Base-by-base conservation (phyloP, 2,329 filamentous ascomycete genomes). In the Colletotrichum truncatum region DNA sequence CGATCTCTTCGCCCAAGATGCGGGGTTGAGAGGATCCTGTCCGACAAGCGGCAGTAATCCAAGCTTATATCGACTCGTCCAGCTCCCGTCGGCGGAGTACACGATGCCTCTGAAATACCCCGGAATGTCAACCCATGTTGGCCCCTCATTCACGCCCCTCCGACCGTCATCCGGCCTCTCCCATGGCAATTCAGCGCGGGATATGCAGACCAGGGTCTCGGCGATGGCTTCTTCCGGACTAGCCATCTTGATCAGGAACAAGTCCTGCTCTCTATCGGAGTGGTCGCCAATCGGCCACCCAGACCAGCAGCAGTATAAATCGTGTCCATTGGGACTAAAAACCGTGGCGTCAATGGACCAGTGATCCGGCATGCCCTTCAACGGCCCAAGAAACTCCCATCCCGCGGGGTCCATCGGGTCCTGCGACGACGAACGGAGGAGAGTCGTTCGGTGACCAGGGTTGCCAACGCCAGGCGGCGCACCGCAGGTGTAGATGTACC, bases 321-420 rank as follows among this genome's bases (percentile, higher is more conserved):
- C 76, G 51, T 71, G 77, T n/a, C 76, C 74, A 48, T 77, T 75
- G 68, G 85, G 81, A 14, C 82, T 81, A 1, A 88, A 76, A 57
- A 87, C 77, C 0, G 84, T 83, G 9, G 80, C 85, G 70, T 89
- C 86, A 56, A 89, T 87, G 6, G 80, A 78, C 84, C 84, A 87
- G 53, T 80, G 80, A 21, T 70, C 76, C 9, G 76, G 82, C 41
- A 87, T 75, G 62, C 82, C 78, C 9, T 77, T 80, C n/a, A 77
- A 77, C 66, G 87, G 87, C 3, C 77, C 78, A 72, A 81, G 88
- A 0, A 73, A 70, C 34, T 86, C 84, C 79, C 83, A 87, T 0
- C 85, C 83, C 5, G 80, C 78, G 7, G 79, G 74, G 10, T 85
- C 85, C 64, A 66, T 66, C 26, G 64, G 59, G 45, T 65, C 62